phyloP scores from a whole-genome alignment of 1,284 basidiomycete genomes.

The Singerocomus rubriflavus region DNA sequence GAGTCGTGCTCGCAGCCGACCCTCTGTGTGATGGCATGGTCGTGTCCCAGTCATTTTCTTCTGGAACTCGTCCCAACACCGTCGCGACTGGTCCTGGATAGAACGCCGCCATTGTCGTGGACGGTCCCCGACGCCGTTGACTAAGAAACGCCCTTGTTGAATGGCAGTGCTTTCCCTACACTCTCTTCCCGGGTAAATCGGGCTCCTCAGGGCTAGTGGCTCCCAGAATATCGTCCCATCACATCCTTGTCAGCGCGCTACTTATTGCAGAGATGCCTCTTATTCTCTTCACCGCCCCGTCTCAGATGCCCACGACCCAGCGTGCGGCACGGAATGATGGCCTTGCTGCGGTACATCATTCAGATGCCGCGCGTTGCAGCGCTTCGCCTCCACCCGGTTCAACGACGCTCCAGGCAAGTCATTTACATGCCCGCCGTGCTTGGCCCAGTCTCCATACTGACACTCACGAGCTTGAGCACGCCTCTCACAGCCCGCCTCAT shows the following conservation, averaged over 20 bases:
- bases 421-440: background rate
- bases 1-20: constrained; percentile 18
- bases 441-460: constrained; percentile 1
- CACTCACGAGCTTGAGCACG: no score
- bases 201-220: constrained; percentile 17
- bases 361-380: background rate
- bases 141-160: constrained; percentile 10
- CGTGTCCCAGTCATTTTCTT: constrained; percentile 35
- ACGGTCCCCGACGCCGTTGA: constrained; percentile 15
- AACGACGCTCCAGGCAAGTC: background rate
- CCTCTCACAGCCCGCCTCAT: constrained; percentile 2
- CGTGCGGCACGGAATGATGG: background rate
- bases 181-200: constrained; percentile 20
- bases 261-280: background rate
- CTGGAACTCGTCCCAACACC: constrained; percentile 26
- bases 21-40: constrained; percentile 56
- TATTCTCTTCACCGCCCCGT: background rate
- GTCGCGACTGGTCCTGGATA: constrained; percentile 35
- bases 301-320: constrained; percentile 13
- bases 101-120: constrained; percentile 34
- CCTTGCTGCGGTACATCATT: background rate
- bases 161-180: constrained; percentile 20
- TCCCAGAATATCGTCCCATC: constrained; percentile 6
- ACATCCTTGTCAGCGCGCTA: background rate
- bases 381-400: no score